These are phyloP conservation scores for Colletotrichum aenigma DNA, from an alignment of 2,329 filamentous ascomycete genomes.

Conservation along the genomic window DNA sequence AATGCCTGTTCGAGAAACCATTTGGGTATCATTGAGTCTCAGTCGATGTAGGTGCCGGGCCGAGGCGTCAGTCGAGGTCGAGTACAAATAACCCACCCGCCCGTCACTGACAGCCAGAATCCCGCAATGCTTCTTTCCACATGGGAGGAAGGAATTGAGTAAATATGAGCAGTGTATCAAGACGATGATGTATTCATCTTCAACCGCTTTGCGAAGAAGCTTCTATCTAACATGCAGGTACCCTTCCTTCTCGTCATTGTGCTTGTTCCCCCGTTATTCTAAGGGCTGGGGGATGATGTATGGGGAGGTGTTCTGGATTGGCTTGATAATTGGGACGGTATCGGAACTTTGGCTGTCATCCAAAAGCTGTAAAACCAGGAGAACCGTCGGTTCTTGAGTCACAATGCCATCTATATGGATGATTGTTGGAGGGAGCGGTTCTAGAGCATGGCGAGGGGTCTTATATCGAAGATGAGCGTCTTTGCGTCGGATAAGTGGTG, in stretches of 20 bases:
- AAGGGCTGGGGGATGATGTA: fast-evolving
- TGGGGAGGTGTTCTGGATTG: fast-evolving
- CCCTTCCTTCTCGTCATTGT: not conserved
- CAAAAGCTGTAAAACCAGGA: not conserved
- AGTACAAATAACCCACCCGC: not conserved
- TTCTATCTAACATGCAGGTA: not conserved
- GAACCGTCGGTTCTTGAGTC: not conserved
- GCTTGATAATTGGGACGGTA: fast-evolving
- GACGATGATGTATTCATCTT: not conserved
- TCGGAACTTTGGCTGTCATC: not conserved
- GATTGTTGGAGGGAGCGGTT: not conserved
- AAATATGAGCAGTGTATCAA: not conserved
- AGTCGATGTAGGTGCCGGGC: not conserved
- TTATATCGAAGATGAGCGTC: not conserved
- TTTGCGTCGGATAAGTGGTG: fast-evolving
- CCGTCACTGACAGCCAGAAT: not conserved
- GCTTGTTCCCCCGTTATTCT: not conserved
- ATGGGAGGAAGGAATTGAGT: fast-evolving
- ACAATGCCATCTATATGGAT: too few species aligned
- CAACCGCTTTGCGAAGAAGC: not conserved
- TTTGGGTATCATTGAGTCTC: fast-evolving
- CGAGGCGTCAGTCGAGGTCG: not conserved
- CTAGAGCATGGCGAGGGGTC: not conserved
- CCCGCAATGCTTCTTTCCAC: fast-evolving
- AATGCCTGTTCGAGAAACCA: not conserved